Percentiles rank a stretch among this genome's conserved stretches.
Conservation (phyloP, 208 protist genomes). For the Zelonia costaricensis region DNA sequence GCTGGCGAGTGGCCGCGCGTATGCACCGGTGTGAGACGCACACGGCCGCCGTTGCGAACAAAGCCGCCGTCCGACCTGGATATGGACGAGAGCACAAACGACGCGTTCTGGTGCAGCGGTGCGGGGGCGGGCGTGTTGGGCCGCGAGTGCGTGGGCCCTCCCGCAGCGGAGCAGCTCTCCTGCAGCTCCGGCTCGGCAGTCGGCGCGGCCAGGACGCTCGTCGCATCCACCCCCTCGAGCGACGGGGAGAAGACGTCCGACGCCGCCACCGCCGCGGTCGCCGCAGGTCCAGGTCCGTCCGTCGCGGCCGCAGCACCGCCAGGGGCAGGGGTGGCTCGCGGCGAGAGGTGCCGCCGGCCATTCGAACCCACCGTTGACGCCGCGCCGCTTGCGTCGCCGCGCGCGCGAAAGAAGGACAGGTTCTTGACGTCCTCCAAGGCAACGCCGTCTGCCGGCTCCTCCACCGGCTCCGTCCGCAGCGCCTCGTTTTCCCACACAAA, state of each 20-base stretch:
- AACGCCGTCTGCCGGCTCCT: slow-evolving; percentile 8
- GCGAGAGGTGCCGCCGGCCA: not conserved
- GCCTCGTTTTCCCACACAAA: slow-evolving; percentile 77
- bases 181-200: not conserved
- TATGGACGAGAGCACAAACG: slow-evolving; percentile 46
- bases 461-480: slow-evolving; percentile 48
- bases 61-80: slow-evolving; percentile 34
- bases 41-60: slow-evolving; percentile 30
- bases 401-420: slow-evolving; percentile 27
- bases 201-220: not conserved
- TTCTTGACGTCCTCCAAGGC: slow-evolving; percentile 14
- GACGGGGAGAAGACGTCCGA: too few species aligned
- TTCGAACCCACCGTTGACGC: not conserved
- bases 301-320: too few species aligned
- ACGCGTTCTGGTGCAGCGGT: slow-evolving; percentile 12
- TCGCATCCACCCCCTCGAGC: too few species aligned
- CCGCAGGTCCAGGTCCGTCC: too few species aligned
- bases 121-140: not conserved
- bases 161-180: not conserved
- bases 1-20: not conserved
- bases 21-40: slow-evolving; percentile 45
- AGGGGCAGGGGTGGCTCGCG: too few species aligned
- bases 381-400: not conserved
- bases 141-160: not conserved
- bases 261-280: too few species aligned